A percentile compares a stretch with the other conserved stretches of the same genome.
phyloP scores from a whole-genome alignment of 352 stramenopile genomes.

The Globisporangium nunn region DNA sequence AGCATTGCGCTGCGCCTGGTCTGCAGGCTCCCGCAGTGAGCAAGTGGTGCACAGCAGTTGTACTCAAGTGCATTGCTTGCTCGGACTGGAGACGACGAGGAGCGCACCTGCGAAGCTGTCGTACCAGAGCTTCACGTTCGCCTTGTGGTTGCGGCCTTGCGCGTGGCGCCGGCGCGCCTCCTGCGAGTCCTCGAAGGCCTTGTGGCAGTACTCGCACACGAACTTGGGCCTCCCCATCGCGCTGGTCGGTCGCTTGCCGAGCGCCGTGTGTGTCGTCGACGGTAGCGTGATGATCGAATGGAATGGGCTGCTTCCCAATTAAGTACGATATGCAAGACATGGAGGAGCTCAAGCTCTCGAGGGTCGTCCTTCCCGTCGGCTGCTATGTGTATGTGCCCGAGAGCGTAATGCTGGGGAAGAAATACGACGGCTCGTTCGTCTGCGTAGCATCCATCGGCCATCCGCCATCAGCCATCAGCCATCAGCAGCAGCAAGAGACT shows the following conservation, averaged over 20 bases:
- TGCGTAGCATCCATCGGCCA: slow-evolving; percentile 7
- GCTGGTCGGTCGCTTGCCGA: too few species aligned
- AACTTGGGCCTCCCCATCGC: slow-evolving; percentile 54
- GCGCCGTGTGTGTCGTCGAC: too few species aligned
- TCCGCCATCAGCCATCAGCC: too few species aligned
- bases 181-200: slow-evolving; percentile 73
- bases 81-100: neutral
- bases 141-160: slow-evolving; percentile 61
- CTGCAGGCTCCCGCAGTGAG: slow-evolving; percentile 10
- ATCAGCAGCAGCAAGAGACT: neutral
- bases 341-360: neutral
- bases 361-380: too few species aligned
- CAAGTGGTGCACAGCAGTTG: neutral
- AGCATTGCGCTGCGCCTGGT: slow-evolving; percentile 28
- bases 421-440: slow-evolving; percentile 69
- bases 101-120: slow-evolving; percentile 69
- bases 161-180: slow-evolving; percentile 62
- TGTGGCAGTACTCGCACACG: slow-evolving; percentile 76
- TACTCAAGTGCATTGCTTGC: too few species aligned
- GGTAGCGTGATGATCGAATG: too few species aligned
- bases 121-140: slow-evolving; percentile 84
- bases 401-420: slow-evolving; percentile 83
- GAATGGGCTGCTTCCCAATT: slow-evolving; percentile 3
- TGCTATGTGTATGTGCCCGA: slow-evolving; percentile 64
- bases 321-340: slow-evolving; percentile 29